A percentile compares a stretch with the other conserved stretches of the same genome.
phyloP scores from a whole-genome alignment of 352 stramenopile genomes.

The Phytophthora ramorum region DNA sequence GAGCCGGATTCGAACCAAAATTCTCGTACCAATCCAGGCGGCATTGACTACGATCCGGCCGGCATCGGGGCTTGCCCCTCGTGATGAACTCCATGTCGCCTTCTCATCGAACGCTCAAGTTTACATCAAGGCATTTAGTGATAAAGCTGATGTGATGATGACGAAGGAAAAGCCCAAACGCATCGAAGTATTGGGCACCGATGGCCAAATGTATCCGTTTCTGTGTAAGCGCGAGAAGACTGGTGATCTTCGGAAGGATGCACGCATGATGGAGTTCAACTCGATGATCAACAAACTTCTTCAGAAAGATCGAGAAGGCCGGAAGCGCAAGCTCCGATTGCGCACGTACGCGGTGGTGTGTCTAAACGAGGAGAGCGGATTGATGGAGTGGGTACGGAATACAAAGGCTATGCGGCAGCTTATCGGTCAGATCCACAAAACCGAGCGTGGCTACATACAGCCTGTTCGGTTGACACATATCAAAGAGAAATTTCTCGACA shows the following conservation, averaged over 20 bases:
- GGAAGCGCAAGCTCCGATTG: conserved; percentile 93
- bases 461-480: conserved; percentile 80
- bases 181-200: conserved; percentile 88
- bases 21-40: conserved; percentile 85
- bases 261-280: conserved; percentile 99
- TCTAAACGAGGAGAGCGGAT: conserved; percentile 98
- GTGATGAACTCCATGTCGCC: conserved; percentile 57
- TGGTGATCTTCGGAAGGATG: conserved; percentile 99
- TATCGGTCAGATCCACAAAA: conserved; percentile 89
- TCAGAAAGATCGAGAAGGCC: conserved; percentile 87
- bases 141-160: conserved; percentile 96
- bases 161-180: conserved; percentile 99
- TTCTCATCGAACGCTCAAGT: conserved; percentile 78
- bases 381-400: conserved; percentile 99
- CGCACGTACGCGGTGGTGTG: conserved; percentile 99
- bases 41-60: conserved; percentile 79
- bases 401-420: conserved; percentile 95
- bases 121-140: conserved; percentile 89
- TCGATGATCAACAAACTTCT: conserved; percentile 99
- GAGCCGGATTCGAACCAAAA: conserved; percentile 68
- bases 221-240: conserved; percentile 98
- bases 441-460: conserved; percentile 85
- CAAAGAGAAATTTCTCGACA: conserved; percentile 90
- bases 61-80: conserved; percentile 62
- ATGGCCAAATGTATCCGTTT: conserved; percentile 89